These are phyloP conservation scores for Colletotrichum musicola DNA, from an alignment of 2,329 filamentous ascomycete species.

Conservation along the genomic window DNA sequence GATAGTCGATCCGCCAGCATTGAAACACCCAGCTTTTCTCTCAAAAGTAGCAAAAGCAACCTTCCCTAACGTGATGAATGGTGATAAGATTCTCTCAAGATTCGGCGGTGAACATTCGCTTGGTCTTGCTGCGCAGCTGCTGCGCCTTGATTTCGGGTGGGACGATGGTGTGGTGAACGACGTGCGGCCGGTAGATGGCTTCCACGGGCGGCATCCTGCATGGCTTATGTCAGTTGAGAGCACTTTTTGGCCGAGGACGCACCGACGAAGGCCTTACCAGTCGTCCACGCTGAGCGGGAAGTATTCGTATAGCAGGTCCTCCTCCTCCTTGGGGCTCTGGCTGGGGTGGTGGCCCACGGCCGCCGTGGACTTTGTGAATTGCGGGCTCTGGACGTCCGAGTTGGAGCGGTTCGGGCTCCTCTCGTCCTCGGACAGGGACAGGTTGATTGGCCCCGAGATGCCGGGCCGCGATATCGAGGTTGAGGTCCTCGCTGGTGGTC, in stretches of 20 bases:
- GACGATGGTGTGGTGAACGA: constrained; percentile 88
- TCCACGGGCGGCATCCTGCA: constrained; percentile 85
- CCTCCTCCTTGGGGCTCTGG: constrained; percentile 78
- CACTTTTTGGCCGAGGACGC: constrained; percentile 44
- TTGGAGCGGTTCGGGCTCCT: constrained; percentile 66
- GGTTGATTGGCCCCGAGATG: constrained; percentile 58
- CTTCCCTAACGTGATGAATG: no score
- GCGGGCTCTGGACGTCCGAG: constrained; percentile 65
- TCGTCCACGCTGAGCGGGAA: constrained; percentile 93
- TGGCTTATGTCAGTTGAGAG: constrained; percentile 1
- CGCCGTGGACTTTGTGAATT: constrained; percentile 54
- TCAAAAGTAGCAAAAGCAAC: no score
- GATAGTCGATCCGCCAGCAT: no score
- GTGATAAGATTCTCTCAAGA: no score
- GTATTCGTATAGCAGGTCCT: constrained; percentile 92
- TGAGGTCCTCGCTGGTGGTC: constrained; percentile 8
- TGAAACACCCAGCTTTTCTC: no score
- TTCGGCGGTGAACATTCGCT: constrained; percentile 79
- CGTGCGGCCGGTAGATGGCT: constrained; percentile 90
- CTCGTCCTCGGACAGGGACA: constrained; percentile 72
- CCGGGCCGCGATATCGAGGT: constrained; percentile 31
- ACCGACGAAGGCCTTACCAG: constrained; percentile 65
- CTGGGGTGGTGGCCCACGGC: constrained; percentile 54
- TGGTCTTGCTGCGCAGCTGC: constrained; percentile 73
- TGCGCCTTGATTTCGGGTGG: constrained; percentile 78